Evolutionary conservation across 192 early-diverging fungal species (phyloP).

Genomic region (Pecoramyces ruminantium): DNA sequence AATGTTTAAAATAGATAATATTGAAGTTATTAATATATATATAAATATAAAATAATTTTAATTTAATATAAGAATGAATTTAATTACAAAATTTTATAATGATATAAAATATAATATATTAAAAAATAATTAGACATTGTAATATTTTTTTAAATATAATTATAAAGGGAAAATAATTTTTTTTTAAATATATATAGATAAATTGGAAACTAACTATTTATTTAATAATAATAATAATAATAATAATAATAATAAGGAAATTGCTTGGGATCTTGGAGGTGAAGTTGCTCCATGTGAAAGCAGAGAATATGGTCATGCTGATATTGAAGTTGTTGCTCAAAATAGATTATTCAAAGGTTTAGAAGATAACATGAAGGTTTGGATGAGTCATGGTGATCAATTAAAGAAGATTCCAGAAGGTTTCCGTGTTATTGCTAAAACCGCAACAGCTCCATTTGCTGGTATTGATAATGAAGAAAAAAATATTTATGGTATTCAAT

Average conservation of each 20-base stretch:
- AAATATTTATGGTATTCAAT: slow-evolving; percentile 88
- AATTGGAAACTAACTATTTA: too few species aligned
- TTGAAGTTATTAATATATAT: too few species aligned
- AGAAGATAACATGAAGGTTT: slow-evolving; percentile 50
- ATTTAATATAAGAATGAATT: too few species aligned
- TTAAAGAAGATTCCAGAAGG: slow-evolving; percentile 57
- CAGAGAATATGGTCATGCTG: slow-evolving; percentile 90
- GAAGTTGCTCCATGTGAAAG: slow-evolving; percentile 72
- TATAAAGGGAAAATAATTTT: too few species aligned
- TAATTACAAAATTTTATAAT: too few species aligned
- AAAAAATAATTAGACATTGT: too few species aligned
- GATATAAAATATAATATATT: too few species aligned
- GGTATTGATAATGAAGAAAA: slow-evolving; percentile 69
- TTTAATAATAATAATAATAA: too few species aligned
- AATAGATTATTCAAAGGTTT: slow-evolving; percentile 57
- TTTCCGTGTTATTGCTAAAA: slow-evolving; percentile 74
- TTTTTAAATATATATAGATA: too few species aligned
- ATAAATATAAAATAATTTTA: too few species aligned
- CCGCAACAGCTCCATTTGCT: slow-evolving; percentile 72
- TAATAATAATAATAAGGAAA: slow-evolving; percentile 45
- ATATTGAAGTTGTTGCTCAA: slow-evolving; percentile 45
- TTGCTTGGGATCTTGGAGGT: slow-evolving; percentile 75
- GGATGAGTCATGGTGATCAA: slow-evolving; percentile 99
- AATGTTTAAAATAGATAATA: too few species aligned
- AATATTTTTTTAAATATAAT: too few species aligned